Base-by-base conservation (phyloP, 768 basidiomycete species). In the Pseudohyphozyma bogoriensis region DNA sequence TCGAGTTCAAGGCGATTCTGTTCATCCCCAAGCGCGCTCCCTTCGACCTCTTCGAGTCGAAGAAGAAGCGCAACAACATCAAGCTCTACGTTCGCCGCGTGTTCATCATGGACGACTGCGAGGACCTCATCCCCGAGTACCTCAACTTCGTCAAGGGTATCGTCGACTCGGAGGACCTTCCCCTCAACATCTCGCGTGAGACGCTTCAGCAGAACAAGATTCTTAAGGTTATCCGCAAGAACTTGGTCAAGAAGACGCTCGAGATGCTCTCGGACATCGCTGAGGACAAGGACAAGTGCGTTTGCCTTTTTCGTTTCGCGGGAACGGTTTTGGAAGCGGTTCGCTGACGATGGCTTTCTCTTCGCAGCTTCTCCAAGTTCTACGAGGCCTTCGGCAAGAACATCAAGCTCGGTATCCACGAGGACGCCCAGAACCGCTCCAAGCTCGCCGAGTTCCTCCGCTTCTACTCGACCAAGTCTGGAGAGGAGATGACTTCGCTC, bases 41-140 rank as follows among this genome's bases (percentile, higher is more conserved):
- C 55, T 97, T 97, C 77, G 95, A 99, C 73, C 86, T 99, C 75
- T 99, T 99, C 79, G 95, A 99, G 80, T 88, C 87, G 63, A 97
- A 99, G 86, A 97, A 97, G 87, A 97, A 97, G 84, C 89, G 93
- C 72, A 96, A 96, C 83, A 97, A 97, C 86, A 97, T 99, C 83
- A 99, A 99, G 80, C 91, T 99, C 75, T 99, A 97, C 74, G 95
- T 99, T 70, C 89, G 95, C 80, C 90, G 95, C 59, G 93, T 97
- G 72, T 97, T 99, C 82, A 97, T 99, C 82, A 96, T 95, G 89
- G 95, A 99, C 78, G 92, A 95, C 77, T 97, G 93, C 75, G 93
- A 97, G 80, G 95, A 99, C 73, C 80, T 95, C 74, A 97, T 93
- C 73, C 93, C 93, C 69, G 93, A 97, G 76, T 97, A 97, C 82